Evolutionary conservation across 2,329 filamentous ascomycete genomes (phyloP).

Genomic region (Apiospora saccharicola): DNA sequence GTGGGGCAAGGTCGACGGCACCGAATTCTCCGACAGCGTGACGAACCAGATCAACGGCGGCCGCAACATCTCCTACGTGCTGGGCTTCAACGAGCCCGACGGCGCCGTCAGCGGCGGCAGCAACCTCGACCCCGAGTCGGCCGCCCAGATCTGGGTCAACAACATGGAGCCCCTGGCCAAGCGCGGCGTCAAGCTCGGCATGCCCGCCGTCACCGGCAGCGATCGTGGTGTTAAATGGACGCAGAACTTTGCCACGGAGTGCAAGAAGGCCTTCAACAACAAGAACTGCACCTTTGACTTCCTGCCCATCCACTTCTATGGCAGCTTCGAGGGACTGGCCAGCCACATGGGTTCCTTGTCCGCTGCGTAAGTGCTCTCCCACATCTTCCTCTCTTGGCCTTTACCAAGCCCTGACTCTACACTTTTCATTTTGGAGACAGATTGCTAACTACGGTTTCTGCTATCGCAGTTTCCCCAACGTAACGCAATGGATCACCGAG

Average conservation of each 20-base stretch:
- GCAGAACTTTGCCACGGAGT: conserved; percentile 68
- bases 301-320: conserved; percentile 72
- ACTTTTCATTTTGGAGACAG: too few species aligned
- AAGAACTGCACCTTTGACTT: conserved; percentile 69
- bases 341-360: conserved; percentile 69
- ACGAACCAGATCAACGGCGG: conserved; percentile 59
- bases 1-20: conserved; percentile 69
- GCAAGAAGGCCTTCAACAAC: conserved; percentile 60
- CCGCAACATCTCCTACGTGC: conserved; percentile 69
- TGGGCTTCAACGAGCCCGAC: conserved; percentile 86
- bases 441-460: neutral
- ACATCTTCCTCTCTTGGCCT: neutral
- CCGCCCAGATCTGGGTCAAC: conserved; percentile 73
- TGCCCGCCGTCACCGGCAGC: conserved; percentile 74
- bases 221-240: conserved; percentile 71
- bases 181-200: conserved; percentile 71
- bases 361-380: conserved; percentile 46
- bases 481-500: conserved; percentile 80
- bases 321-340: conserved; percentile 72
- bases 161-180: conserved; percentile 74
- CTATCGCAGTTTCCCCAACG: conserved; percentile 60
- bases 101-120: conserved; percentile 67
- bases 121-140: conserved; percentile 63
- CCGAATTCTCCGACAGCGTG: conserved; percentile 68
- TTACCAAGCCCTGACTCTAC: neutral